Base-by-base conservation (phyloP, 179 eudicot genomes). In the Gypsophila paniculata region DNA sequence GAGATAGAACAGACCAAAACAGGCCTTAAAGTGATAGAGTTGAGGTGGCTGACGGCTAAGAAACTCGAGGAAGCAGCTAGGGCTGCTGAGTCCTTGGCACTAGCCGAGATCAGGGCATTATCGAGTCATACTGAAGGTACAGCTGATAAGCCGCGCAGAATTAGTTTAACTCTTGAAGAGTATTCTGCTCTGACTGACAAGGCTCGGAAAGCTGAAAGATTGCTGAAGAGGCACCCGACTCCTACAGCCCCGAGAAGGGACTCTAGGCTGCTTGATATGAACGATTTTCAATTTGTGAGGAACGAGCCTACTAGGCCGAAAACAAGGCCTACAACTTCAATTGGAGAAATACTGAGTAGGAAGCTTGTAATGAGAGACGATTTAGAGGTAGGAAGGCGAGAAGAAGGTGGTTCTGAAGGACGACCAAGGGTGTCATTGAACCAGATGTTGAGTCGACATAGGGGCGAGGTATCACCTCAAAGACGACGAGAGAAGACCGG, bases 31-130 rank as follows among this genome's bases (percentile, higher is more conserved):
- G 76, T 77, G 79, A 78, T 81, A 62, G 84, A 81, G 65, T 72
- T 75, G 81, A 75, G 81, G n/a, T 78, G 84, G 84, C 51, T 69
- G 68, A 75, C 81, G 23, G 84, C 84, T 9, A 81, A 78, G 54
- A 81, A 81, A 61, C 78, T 81, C 26, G 82, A 81, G 65, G 81
- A 78, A 58, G 84, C 84, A 39, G 85, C 85, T 61, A 59, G 75
- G 18, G 85, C 82, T 9, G 78, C 85, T 64, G 85, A 82, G 60
- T 71, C 81, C 29, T 78, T 81, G 32, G 84, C 84, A 12, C 52
- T 81, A 19, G 84, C 84, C 4, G 84, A 81, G 75, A 81, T 81
- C 18, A 81, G 75, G 55, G 74, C 74, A 19, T 64, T 81, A 53
- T 78, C 84, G 49, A 72, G 60, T 54, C 69, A 72, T 32, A 18